These are phyloP conservation scores for Prunus davidiana DNA, from an alignment of 306 rosid species.

Conservation along the genomic window DNA sequence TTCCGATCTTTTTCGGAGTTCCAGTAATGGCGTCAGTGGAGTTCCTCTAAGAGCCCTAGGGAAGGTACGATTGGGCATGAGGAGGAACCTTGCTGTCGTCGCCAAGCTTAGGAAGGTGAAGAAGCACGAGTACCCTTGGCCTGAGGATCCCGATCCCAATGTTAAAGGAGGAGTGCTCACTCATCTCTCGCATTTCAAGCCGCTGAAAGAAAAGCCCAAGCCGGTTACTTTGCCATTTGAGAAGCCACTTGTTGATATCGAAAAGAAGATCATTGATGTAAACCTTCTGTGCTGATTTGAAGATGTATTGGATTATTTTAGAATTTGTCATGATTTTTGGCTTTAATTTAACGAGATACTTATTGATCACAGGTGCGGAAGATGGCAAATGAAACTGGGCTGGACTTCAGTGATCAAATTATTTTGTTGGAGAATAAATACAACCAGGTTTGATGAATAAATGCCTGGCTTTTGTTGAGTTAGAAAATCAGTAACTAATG, in stretches of 20 bases:
- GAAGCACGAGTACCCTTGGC: slow-evolving; percentile 90
- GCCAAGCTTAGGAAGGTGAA: slow-evolving; percentile 72
- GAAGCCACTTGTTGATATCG: slow-evolving; percentile 67
- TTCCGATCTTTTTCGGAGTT: slow-evolving; percentile 83
- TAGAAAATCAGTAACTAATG: neutral
- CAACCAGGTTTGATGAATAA: slow-evolving; percentile 54
- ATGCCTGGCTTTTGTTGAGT: neutral
- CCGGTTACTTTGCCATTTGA: slow-evolving; percentile 79
- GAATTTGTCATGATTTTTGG: neutral
- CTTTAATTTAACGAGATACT: slow-evolving; percentile 6
- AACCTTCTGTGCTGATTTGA: slow-evolving; percentile 19
- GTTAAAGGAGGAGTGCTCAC: slow-evolving; percentile 71
- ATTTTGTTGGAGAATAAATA: slow-evolving; percentile 63
- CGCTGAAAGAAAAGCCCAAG: slow-evolving; percentile 68
- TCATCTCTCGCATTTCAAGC: slow-evolving; percentile 80
- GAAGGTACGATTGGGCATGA: slow-evolving; percentile 42
- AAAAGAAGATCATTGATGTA: slow-evolving; percentile 86
- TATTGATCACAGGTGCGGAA: slow-evolving; percentile 59
- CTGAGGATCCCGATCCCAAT: slow-evolving; percentile 76
- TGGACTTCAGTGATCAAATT: slow-evolving; percentile 93
- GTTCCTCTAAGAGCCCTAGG: slow-evolving; percentile 68
- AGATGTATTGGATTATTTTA: slow-evolving; percentile 16
- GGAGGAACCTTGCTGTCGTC: slow-evolving; percentile 48
- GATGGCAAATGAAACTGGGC: slow-evolving; percentile 83
- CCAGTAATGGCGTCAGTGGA: slow-evolving; percentile 58